Conservation (phyloP, 1,284 basidiomycete genomes). For the Lentinula novae-zelandiae region DNA sequence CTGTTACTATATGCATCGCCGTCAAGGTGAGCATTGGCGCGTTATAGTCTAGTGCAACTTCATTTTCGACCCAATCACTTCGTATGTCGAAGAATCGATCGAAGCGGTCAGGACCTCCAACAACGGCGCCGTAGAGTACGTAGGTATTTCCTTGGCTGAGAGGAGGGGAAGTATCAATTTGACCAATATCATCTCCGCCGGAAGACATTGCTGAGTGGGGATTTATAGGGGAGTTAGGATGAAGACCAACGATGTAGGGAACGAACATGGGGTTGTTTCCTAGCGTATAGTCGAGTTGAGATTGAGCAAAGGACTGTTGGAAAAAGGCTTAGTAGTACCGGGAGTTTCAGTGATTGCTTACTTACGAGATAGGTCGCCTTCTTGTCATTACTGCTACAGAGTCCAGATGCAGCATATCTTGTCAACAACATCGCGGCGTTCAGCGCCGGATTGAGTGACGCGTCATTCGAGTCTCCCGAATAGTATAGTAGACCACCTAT, state of each 20-base stretch:
- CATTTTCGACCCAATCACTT: constrained; percentile 77
- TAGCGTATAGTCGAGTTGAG: constrained; percentile 78
- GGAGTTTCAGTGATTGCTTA: background rate
- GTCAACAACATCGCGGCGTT: constrained; percentile 82
- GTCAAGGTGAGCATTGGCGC: constrained; percentile 82
- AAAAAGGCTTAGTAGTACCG: constrained; percentile 11
- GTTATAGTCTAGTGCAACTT: constrained; percentile 82
- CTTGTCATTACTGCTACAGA: constrained; percentile 64
- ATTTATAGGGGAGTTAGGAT: constrained; percentile 87
- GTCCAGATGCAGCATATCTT: constrained; percentile 58
- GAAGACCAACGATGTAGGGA: constrained; percentile 80
- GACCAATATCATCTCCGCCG: constrained; percentile 67
- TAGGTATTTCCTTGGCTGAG: constrained; percentile 53
- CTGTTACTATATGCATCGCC: constrained; percentile 67
- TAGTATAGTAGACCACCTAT: constrained; percentile 79
- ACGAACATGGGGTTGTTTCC: constrained; percentile 87
- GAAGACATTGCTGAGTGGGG: constrained; percentile 87
- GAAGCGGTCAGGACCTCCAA: constrained; percentile 79
- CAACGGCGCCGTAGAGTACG: constrained; percentile 81
- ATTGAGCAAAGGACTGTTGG: constrained; percentile 60
- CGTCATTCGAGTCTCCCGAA: constrained; percentile 73
- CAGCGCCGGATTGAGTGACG: constrained; percentile 82
- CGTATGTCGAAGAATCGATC: constrained; percentile 84
- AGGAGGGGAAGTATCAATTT: constrained; percentile 70
- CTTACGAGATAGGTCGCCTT: constrained; percentile 58